These are phyloP conservation scores for Dillenia turbinata DNA, from an alignment of 164 flowering plant genomes.

Conservation along the genomic window DNA sequence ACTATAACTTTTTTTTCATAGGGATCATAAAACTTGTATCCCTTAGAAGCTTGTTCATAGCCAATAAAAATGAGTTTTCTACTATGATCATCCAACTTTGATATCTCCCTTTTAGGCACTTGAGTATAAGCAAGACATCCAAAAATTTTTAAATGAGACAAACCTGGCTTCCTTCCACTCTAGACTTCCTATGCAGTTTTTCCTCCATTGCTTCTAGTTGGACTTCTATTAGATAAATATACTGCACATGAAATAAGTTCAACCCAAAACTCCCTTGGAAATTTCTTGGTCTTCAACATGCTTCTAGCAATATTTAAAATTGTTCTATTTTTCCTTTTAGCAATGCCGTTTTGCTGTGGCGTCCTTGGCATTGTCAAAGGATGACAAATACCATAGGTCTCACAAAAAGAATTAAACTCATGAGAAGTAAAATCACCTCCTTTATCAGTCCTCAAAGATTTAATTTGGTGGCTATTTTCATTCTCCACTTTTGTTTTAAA, in stretches of 20 bases:
- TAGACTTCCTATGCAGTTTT: slow-evolving; percentile 8
- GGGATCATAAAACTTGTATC: too few species aligned
- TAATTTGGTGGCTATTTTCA: slow-evolving; percentile 1
- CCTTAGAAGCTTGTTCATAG: neutral
- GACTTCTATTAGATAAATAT: slow-evolving; percentile 5
- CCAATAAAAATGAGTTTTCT: slow-evolving; percentile 7
- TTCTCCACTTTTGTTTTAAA: slow-evolving; percentile 8
- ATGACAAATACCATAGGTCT: neutral
- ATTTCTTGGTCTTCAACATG: neutral
- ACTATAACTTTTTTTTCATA: neutral
- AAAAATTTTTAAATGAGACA: neutral
- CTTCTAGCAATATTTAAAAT: slow-evolving; percentile 1
- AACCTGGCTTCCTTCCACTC: slow-evolving; percentile 1
- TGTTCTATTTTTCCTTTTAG: slow-evolving; percentile 2
- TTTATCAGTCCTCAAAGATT: neutral
- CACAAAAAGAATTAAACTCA: neutral
- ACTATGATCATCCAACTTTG: neutral
- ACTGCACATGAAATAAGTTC: slow-evolving; percentile 7
- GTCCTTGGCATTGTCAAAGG: neutral
- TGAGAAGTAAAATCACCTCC: neutral
- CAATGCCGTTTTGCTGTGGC: slow-evolving; percentile 5
- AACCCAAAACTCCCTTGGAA: slow-evolving; percentile 9
- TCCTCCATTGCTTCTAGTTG: neutral
- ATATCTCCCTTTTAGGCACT: neutral
- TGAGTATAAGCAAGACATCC: slow-evolving; percentile 6